phyloP scores from a whole-genome alignment of 345 rosid species.

The Syzygium jambos region DNA sequence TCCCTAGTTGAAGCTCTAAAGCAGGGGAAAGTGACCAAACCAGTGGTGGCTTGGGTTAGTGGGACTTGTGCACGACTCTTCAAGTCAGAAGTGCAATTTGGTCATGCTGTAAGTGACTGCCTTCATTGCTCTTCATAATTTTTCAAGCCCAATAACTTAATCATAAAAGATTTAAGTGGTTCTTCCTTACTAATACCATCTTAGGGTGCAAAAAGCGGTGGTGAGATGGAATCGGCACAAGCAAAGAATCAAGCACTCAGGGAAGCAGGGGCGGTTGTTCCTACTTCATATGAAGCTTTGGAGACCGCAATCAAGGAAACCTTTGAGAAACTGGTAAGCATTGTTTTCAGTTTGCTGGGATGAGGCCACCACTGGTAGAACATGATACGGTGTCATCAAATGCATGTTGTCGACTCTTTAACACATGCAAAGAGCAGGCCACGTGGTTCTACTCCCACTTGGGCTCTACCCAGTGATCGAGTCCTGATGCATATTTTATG shows the following conservation, averaged over 20 bases:
- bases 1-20: slow-evolving; percentile 94
- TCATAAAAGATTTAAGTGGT: neutral
- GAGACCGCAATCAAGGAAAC: slow-evolving; percentile 76
- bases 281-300: slow-evolving; percentile 83
- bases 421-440: neutral
- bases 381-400: neutral
- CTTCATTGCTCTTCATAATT: neutral
- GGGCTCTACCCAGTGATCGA: neutral
- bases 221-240: slow-evolving; percentile 97
- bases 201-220: slow-evolving; percentile 98
- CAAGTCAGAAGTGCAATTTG: slow-evolving; percentile 97
- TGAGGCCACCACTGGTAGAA: neutral
- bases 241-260: slow-evolving; percentile 91
- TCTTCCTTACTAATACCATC: slow-evolving; percentile 1
- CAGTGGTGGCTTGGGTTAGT: slow-evolving; percentile 99
- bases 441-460: neutral
- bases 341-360: neutral
- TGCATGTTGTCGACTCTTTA: neutral
- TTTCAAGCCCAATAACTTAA: neutral
- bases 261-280: slow-evolving; percentile 90
- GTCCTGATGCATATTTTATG: neutral
- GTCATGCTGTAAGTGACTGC: slow-evolving; percentile 84
- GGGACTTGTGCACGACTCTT: slow-evolving; percentile 96
- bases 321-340: slow-evolving; percentile 66
- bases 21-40: slow-evolving; percentile 87